Evolutionary conservation across 139 green algal species (phyloP).

Genomic region (Parachlorella kessleri): DNA sequence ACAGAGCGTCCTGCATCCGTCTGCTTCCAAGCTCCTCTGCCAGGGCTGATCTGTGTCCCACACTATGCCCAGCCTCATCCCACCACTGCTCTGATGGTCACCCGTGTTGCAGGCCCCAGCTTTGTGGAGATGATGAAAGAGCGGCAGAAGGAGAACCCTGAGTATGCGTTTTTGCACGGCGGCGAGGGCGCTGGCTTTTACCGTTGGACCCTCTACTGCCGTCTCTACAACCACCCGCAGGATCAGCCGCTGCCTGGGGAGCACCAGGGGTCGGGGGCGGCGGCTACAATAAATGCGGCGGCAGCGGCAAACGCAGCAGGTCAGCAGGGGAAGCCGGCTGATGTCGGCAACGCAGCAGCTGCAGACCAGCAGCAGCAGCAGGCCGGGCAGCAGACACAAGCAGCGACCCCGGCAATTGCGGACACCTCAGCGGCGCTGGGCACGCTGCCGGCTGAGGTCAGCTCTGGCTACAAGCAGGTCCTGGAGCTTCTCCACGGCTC

Average conservation of each 20-base stretch:
- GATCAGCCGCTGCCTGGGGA: conserved; percentile 11
- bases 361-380: background rate
- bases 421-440: background rate
- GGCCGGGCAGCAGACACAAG: background rate
- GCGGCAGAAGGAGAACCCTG: conserved; percentile 38
- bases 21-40: no score
- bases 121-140: conserved; percentile 43
- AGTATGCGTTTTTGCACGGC: conserved; percentile 45
- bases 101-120: conserved; percentile 12
- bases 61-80: background rate
- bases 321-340: no score
- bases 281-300: background rate
- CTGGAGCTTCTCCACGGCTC: conserved; percentile 48
- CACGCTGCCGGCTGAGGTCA: conserved; percentile 30
- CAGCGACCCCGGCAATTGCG: background rate
- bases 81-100: background rate
- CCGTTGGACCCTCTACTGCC: conserved; percentile 22
- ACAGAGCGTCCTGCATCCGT: no score
- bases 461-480: conserved; percentile 41
- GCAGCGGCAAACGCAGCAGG: background rate
- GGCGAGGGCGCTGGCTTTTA: conserved; percentile 39
- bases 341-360: background rate
- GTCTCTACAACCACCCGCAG: background rate
- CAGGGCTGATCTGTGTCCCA: background rate
- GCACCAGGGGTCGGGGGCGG: no score